A percentile compares a stretch with the other conserved stretches of the same genome.
phyloP scores from a whole-genome alignment of 257 asterid species.

The Solanum tarijense region DNA sequence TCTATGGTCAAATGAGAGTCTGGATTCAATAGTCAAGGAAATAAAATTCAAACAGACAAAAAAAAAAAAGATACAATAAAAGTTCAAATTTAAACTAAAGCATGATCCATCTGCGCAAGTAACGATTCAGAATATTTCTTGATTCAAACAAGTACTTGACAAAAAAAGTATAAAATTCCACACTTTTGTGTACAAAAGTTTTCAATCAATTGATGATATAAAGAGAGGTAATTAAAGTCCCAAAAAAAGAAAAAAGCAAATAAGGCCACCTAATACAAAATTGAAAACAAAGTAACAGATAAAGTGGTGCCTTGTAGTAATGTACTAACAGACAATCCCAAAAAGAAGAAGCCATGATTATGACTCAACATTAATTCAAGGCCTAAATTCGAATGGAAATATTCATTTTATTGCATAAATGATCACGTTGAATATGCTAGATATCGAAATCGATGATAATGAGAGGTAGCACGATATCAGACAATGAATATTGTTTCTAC shows the following conservation, averaged over 20 bases:
- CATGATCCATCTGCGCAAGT: neutral
- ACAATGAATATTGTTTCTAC: neutral
- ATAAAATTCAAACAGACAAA: slow-evolving; percentile 6
- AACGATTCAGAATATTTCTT: neutral
- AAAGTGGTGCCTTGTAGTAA: neutral
- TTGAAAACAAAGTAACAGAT: neutral
- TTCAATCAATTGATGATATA: neutral
- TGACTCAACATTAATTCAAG: neutral
- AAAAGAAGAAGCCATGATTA: neutral
- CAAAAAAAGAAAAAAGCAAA: neutral
- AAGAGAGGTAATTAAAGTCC: neutral
- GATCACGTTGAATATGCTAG: neutral
- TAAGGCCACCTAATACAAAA: neutral
- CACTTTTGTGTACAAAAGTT: neutral
- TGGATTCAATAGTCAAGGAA: neutral
- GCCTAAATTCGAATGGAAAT: neutral
- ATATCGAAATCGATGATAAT: neutral
- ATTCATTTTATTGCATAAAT: neutral
- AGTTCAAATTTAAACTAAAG: slow-evolving; percentile 1
- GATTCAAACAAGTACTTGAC: neutral
- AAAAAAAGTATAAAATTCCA: neutral
- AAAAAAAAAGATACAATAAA: neutral
- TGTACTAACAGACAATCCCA: neutral
- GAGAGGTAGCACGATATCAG: neutral
- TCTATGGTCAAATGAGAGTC: neutral